Conservation (phyloP, 257 asterid species). For the Thymus mandschuricus region DNA sequence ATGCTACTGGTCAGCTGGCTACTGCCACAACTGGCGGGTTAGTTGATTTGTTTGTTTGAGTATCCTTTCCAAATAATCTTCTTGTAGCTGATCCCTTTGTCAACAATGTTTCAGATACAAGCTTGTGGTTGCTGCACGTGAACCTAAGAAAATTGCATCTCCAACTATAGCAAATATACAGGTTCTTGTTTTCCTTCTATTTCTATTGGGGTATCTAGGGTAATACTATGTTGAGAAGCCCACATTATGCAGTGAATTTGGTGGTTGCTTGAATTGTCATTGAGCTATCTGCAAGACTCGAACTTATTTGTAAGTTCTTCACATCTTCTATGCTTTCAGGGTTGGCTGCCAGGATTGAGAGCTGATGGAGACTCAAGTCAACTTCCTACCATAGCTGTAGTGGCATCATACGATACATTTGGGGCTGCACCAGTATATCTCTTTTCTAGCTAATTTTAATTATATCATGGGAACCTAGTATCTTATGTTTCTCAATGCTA, state of each 20-base stretch:
- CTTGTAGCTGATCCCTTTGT: slow-evolving; percentile 23
- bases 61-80: slow-evolving; percentile 8
- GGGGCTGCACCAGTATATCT: slow-evolving; percentile 94
- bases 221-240: slow-evolving; percentile 9
- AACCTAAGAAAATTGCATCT: slow-evolving; percentile 85
- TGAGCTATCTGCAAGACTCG: slow-evolving; percentile 17
- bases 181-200: slow-evolving; percentile 47
- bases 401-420: slow-evolving; percentile 98
- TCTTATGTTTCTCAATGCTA: slow-evolving; percentile 35
- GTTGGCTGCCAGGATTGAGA: slow-evolving; percentile 95
- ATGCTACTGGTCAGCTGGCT: slow-evolving; percentile 90
- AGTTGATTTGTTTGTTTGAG: slow-evolving; percentile 43
- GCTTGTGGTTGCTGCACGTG: slow-evolving; percentile 83
- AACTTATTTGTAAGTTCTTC: slow-evolving; percentile 7
- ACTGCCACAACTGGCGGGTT: slow-evolving; percentile 99
- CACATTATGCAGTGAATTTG: slow-evolving; percentile 21
- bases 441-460: slow-evolving; percentile 19
- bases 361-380: slow-evolving; percentile 85
- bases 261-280: slow-evolving; percentile 20
- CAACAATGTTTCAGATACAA: slow-evolving; percentile 65
- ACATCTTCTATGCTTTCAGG: slow-evolving; percentile 54
- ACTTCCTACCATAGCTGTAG: slow-evolving; percentile 95
- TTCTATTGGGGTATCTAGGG: slow-evolving; percentile 16
- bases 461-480: slow-evolving; percentile 8
- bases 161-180: slow-evolving; percentile 85